Percentiles rank a stretch among this genome's conserved stretches.
These are phyloP conservation scores for Leishmania arabica DNA, from an alignment of 208 protist species.

Conservation along the genomic window DNA sequence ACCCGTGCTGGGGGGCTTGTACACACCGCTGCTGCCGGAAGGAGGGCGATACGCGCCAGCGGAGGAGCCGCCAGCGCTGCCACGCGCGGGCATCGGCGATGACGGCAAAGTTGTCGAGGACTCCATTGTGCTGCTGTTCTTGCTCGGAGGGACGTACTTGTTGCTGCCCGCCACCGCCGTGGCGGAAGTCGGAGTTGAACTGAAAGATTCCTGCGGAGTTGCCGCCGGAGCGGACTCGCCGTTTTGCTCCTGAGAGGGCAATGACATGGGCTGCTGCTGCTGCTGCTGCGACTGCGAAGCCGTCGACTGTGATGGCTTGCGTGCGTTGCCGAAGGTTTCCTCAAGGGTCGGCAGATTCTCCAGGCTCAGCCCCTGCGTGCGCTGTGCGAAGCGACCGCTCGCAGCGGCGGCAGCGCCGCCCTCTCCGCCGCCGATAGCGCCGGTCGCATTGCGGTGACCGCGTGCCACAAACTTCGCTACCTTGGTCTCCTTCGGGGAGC, in stretches of 20 bases:
- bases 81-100: not conserved
- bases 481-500: constrained; percentile 29
- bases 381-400: not conserved
- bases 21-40: constrained; percentile 3
- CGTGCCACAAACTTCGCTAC: constrained; percentile 76
- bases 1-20: constrained; percentile 9
- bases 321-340: constrained; percentile 42
- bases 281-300: not conserved
- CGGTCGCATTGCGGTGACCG: constrained; percentile 63
- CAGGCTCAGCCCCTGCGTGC: constrained; percentile 32
- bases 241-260: constrained; percentile 10
- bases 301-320: constrained; percentile 25
- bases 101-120: not conserved
- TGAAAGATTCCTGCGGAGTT: not conserved
- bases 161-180: constrained; percentile 1
- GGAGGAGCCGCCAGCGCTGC: not conserved
- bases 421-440: constrained; percentile 29
- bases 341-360: constrained; percentile 70
- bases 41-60: constrained; percentile 1
- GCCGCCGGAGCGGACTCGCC: constrained; percentile 5
- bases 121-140: constrained; percentile 9
- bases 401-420: constrained; percentile 8
- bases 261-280: not conserved
- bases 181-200: constrained; percentile 4
- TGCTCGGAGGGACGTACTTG: constrained; percentile 12